Base-by-base conservation (phyloP, 225 moss, liverwort and hornwort species). In the Takakia lepidozioides region DNA sequence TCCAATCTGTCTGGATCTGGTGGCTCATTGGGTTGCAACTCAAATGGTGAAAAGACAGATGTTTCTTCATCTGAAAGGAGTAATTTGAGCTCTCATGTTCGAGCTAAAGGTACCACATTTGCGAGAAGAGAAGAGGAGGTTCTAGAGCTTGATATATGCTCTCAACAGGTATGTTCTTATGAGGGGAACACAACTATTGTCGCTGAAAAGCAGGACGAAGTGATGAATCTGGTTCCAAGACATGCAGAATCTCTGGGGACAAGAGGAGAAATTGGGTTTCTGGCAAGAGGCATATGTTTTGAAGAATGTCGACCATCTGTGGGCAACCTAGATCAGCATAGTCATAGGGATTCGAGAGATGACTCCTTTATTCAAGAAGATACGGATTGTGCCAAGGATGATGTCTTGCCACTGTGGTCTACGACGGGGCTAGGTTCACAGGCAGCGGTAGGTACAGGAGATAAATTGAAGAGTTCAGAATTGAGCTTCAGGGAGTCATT, bases 401-500 rank as follows among this genome's bases (percentile, higher is more conserved):
- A 45, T 27, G 43, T 29, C n/a, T n/a, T n/a, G 9, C 19, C 53
- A 27, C 27, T 19, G 44, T 40, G 29, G 43, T 14, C 30, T 27
- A 27, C 8, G n/a, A 34, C 41, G 35, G 38, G 48, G 34, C 2
- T 39, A 48, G 63, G 32, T 25, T 43, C 55, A 14, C 37, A 59
- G 27, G 54, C 54, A 36, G 66, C 51, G 13, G 51, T 48, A 11
- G 48, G 19, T 18, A 28, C 61, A n/a, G 15, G 48, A 39, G 57
- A 28, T 30, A 37, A 19, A 13, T 27, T 43, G 8, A 16, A 14
- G 26, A 29, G 42, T 35, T 22, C 29, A 26, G 70, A 77, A 46
- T 56, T 65, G 46, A 93, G 81, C 73, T 85, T 88, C 43, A 80
- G 62, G 59, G 78, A 86, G 54, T 80, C 85, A 2, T 85, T 85